Conservation (phyloP, 2,329 filamentous ascomycete genomes). For the Talaromyces verruculosus region DNA sequence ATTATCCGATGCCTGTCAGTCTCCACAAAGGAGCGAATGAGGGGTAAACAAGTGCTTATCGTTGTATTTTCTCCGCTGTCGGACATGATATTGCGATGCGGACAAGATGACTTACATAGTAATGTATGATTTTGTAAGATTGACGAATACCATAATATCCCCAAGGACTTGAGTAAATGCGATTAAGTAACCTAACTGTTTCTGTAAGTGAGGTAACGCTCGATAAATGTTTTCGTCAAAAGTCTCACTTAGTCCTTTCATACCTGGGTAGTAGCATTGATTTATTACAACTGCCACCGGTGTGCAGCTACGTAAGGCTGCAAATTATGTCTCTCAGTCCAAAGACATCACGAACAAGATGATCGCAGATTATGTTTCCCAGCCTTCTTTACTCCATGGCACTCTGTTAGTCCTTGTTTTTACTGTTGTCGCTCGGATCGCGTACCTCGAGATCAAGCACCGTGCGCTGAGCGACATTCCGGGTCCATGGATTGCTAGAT, state of each 20-base stretch:
- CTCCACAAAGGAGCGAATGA: neutral
- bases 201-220: neutral
- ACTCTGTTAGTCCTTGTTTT: neutral
- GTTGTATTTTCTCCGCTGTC: neutral
- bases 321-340: neutral
- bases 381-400: neutral
- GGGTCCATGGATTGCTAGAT: conserved; percentile 10
- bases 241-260: neutral
- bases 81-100: neutral
- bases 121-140: neutral
- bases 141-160: neutral
- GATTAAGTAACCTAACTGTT: neutral
- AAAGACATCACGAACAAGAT: neutral
- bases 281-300: neutral
- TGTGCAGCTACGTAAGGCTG: too few species aligned
- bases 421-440: neutral
- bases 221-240: neutral
- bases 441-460: conserved; percentile 13
- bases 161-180: neutral
- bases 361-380: neutral
- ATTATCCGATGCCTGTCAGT: neutral
- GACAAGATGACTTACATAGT: neutral
- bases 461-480: conserved; percentile 5
- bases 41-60: neutral
- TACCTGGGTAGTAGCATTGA: neutral